A percentile compares a stretch with the other conserved stretches of the same genome.
Evolutionary conservation across 305 asterid genomes (phyloP).

Genomic region (Fraxinus ornus): DNA sequence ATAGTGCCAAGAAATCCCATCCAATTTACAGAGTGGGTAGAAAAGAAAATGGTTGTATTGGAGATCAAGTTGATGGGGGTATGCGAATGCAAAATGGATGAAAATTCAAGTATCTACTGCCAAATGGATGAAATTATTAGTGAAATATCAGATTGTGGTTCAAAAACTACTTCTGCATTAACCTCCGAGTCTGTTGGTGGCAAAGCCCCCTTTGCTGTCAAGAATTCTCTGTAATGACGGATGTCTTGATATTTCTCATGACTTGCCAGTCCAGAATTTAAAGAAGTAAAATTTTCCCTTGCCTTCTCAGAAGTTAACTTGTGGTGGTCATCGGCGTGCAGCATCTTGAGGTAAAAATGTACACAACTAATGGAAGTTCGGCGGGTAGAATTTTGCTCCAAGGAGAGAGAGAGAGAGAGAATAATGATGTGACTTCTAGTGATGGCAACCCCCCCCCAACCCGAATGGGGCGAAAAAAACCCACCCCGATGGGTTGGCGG

Average conservation of each 20-base stretch:
- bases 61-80: slow-evolving; percentile 19
- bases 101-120: slow-evolving; percentile 16
- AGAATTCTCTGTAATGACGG: slow-evolving; percentile 25
- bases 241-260: slow-evolving; percentile 23
- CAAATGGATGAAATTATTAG: slow-evolving; percentile 28
- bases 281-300: slow-evolving; percentile 24
- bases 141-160: slow-evolving; percentile 18
- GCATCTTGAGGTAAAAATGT: slow-evolving; percentile 7
- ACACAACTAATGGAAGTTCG: neutral
- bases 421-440: neutral
- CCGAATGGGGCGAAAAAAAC: too few species aligned
- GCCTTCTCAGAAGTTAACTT: slow-evolving; percentile 37
- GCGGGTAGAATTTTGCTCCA: neutral
- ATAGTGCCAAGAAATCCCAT: slow-evolving; percentile 12
- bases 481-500: too few species aligned
- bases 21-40: slow-evolving; percentile 19
- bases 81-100: neutral
- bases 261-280: slow-evolving; percentile 19
- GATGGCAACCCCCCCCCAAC: too few species aligned
- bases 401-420: too few species aligned
- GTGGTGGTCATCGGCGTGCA: slow-evolving; percentile 2
- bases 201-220: slow-evolving; percentile 45
- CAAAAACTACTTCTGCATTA: slow-evolving; percentile 10
- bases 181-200: slow-evolving; percentile 21
- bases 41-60: neutral